Evolutionary conservation across 225 moss, liverwort and hornwort species (phyloP).

Genomic region (Neckera pumila): DNA sequence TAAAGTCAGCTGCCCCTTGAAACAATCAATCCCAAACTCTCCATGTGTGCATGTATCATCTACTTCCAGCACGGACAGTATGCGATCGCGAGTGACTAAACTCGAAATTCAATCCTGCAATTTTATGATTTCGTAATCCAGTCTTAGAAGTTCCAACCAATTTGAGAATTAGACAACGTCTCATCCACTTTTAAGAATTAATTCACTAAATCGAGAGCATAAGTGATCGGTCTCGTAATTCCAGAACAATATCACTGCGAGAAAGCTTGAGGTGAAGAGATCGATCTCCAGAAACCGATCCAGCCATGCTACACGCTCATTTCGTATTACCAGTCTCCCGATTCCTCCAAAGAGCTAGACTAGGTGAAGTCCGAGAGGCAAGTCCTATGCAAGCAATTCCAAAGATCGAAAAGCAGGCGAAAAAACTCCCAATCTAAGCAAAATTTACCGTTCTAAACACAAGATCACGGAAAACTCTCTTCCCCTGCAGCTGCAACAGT

Average conservation of each 20-base stretch:
- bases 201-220: neutral
- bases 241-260: neutral
- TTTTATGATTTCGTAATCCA: neutral
- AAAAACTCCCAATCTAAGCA: neutral
- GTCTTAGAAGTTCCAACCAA: neutral
- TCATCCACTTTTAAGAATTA: neutral
- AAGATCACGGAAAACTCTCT: neutral
- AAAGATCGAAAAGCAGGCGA: neutral
- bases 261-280: neutral
- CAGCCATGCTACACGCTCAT: neutral
- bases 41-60: too few relatives aligned
- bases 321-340: neutral
- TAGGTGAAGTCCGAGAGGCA: neutral
- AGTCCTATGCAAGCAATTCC: neutral
- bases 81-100: neutral
- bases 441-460: neutral
- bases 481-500: neutral
- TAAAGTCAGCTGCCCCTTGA: neutral
- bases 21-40: neutral
- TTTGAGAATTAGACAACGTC: neutral
- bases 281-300: neutral
- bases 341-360: neutral
- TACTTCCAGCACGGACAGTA: neutral
- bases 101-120: neutral
- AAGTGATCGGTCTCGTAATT: neutral